Percentiles rank a stretch among this genome's conserved stretches.
Evolutionary conservation across 768 basidiomycete species (phyloP).

Genomic region (Lentinula boryana): DNA sequence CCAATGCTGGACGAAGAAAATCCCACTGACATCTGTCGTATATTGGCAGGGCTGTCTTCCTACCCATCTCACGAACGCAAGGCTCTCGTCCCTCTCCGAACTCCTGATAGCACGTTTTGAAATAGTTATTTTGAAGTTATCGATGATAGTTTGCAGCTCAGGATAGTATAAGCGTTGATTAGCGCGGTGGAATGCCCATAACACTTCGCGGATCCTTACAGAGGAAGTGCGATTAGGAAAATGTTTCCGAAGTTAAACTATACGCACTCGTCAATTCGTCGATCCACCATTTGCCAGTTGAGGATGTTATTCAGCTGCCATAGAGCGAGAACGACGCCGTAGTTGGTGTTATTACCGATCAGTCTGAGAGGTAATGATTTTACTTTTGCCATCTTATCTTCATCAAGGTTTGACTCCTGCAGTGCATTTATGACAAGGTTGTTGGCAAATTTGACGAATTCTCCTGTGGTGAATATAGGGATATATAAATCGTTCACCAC

Average conservation of each 20-base stretch:
- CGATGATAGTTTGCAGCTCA: neutral
- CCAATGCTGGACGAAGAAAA: neutral
- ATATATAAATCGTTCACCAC: constrained; percentile 4
- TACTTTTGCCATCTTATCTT: neutral
- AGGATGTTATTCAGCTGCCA: neutral
- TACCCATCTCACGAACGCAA: neutral
- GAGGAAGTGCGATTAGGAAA: no score
- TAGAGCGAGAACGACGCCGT: neutral
- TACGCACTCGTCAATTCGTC: constrained; percentile 4
- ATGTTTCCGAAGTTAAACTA: neutral
- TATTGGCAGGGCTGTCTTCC: neutral
- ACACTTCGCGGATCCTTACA: neutral
- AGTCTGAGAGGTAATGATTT: neutral
- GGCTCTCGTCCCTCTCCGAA: neutral
- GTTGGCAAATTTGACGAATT: constrained; percentile 1
- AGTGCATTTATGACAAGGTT: neutral
- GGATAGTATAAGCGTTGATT: neutral
- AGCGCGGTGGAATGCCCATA: neutral
- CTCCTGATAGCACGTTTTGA: constrained; percentile 1
- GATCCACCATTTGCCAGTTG: constrained; percentile 4
- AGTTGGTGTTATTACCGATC: neutral
- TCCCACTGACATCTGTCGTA: neutral
- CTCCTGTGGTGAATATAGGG: neutral
- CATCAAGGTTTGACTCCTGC: neutral
- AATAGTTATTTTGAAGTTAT: neutral